Conservation (phyloP, 306 rosid genomes). For the Quercus robur region DNA sequence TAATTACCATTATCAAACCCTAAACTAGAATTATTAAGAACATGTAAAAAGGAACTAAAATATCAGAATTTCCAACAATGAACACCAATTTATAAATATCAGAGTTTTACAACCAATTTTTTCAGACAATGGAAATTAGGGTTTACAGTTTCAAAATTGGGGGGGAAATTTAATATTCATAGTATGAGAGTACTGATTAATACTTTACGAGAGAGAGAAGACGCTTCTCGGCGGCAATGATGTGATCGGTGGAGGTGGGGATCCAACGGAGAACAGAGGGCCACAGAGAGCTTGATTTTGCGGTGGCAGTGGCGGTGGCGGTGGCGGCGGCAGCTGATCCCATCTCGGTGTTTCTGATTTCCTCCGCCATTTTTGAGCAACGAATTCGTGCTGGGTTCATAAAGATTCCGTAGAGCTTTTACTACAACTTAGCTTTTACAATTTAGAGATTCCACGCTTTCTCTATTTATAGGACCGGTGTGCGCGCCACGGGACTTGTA, state of each 20-base stretch:
- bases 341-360: conserved; percentile 37
- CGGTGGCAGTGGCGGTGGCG: not conserved
- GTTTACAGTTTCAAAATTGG: too few relatives aligned
- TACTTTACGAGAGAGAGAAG: conserved; percentile 91
- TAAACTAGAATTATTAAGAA: not conserved
- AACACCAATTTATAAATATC: too few relatives aligned
- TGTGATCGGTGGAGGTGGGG: conserved; percentile 76
- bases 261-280: conserved; percentile 88
- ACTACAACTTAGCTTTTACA: not conserved
- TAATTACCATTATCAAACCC: too few relatives aligned
- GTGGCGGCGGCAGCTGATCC: conserved; percentile 25
- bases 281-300: conserved; percentile 50
- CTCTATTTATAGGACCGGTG: too few relatives aligned
- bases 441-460: not conserved
- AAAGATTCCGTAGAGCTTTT: not conserved
- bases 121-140: too few relatives aligned
- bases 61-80: too few relatives aligned
- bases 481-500: too few relatives aligned
- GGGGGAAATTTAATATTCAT: too few relatives aligned
- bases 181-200: conserved; percentile 4
- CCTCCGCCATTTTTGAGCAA: conserved; percentile 57
- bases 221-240: conserved; percentile 83
- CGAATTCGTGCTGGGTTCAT: conserved; percentile 59
- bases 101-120: too few relatives aligned
- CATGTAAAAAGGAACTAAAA: too few relatives aligned